Evolutionary conservation across 805 yeast genomes (phyloP).

Genomic region (Starmerella roubikii): DNA sequence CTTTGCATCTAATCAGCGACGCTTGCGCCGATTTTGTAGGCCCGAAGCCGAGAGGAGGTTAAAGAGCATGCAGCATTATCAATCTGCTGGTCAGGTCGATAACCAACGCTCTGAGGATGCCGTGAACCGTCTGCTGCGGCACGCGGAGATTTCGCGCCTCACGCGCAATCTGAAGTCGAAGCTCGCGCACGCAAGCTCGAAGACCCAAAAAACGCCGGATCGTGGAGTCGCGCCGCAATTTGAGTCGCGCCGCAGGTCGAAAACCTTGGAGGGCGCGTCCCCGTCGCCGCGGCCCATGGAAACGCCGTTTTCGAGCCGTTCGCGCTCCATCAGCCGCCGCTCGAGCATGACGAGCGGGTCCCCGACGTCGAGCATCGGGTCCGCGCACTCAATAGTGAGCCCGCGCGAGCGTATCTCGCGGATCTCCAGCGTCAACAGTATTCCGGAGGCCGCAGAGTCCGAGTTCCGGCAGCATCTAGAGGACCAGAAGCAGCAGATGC

Average conservation of each 20-base stretch:
- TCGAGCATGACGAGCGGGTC: slow-evolving; percentile 8
- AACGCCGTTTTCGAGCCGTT: neutral
- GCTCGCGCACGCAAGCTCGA: slow-evolving; percentile 31
- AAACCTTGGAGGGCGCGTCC: slow-evolving; percentile 18
- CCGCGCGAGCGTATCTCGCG: slow-evolving; percentile 10
- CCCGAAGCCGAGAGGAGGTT: too few relatives aligned
- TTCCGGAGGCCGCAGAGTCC: slow-evolving; percentile 1
- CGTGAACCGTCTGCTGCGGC: slow-evolving; percentile 28
- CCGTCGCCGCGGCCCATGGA: slow-evolving; percentile 12
- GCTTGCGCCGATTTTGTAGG: too few relatives aligned
- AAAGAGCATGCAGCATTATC: slow-evolving; percentile 2
- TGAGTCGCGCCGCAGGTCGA: slow-evolving; percentile 15
- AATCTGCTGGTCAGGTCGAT: slow-evolving; percentile 2
- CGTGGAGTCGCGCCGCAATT: neutral
- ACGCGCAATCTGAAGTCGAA: slow-evolving; percentile 31
- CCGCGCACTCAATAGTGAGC: slow-evolving; percentile 3
- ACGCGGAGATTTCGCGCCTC: slow-evolving; percentile 32
- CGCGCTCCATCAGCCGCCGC: slow-evolving; percentile 4
- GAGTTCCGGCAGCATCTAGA: neutral
- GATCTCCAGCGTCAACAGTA: slow-evolving; percentile 9
- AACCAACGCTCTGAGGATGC: slow-evolving; percentile 14
- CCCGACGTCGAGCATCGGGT: slow-evolving; percentile 1
- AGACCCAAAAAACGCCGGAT: slow-evolving; percentile 23
- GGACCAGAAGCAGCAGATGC: neutral
- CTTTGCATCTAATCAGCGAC: too few relatives aligned